These are phyloP conservation scores for Phytophthora litchii DNA, from an alignment of 352 stramenopile species.

Conservation along the genomic window DNA sequence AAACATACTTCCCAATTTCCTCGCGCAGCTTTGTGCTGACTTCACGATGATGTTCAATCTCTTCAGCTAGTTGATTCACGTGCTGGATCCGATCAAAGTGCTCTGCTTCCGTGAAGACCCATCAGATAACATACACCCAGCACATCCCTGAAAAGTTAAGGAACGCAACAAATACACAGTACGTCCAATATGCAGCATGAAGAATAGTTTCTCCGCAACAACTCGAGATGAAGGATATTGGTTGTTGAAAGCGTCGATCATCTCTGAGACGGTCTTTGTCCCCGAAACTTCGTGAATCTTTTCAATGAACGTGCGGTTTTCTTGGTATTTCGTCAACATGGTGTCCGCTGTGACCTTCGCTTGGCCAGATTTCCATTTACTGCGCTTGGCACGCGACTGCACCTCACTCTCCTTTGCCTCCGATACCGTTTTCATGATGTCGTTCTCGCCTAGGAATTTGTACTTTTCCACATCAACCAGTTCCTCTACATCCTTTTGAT, in stretches of 20 bases:
- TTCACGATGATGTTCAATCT: constrained; percentile 79
- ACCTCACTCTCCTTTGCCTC: constrained; percentile 56
- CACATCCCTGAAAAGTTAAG: constrained; percentile 17
- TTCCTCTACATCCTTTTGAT: constrained; percentile 60
- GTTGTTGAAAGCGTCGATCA: constrained; percentile 88
- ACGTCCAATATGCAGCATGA: constrained; percentile 3
- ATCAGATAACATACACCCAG: constrained; percentile 23
- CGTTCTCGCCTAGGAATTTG: constrained; percentile 75
- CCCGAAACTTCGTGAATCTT: constrained; percentile 84
- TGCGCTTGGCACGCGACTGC: constrained; percentile 57
- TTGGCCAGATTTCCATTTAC: constrained; percentile 75
- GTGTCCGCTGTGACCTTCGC: constrained; percentile 66
- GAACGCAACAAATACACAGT: constrained; percentile 7
- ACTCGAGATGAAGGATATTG: constrained; percentile 56
- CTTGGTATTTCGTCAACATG: constrained; percentile 78
- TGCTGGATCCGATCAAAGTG: constrained; percentile 86
- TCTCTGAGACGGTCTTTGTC: constrained; percentile 77
- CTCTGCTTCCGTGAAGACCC: constrained; percentile 54
- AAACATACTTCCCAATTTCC: constrained; percentile 81
- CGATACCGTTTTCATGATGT: constrained; percentile 65
- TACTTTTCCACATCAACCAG: constrained; percentile 62
- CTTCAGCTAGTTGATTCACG: constrained; percentile 81
- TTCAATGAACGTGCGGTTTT: constrained; percentile 82
- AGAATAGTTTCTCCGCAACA: neutral
- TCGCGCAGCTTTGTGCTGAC: constrained; percentile 75